Base-by-base conservation (phyloP, 257 asterid genomes). In the Nyctanthes arbortristis region DNA sequence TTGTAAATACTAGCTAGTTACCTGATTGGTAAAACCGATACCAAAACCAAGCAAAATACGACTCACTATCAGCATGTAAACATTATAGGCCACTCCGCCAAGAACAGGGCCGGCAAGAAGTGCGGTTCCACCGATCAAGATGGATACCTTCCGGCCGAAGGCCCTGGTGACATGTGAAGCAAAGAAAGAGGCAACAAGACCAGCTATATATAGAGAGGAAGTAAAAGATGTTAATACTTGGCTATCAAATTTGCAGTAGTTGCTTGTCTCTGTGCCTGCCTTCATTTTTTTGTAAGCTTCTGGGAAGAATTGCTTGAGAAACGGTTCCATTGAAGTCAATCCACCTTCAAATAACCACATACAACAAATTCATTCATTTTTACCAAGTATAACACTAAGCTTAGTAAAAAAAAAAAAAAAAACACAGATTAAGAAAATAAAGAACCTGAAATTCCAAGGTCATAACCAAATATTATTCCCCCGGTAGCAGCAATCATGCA, bases 21-120 rank as follows among this genome's bases (percentile, higher is more conserved):
- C 89, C 88, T 86, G 92, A 63, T 86, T 86, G 7, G 92, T 68
- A 54, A 86, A 86, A 58, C 92, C 92, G 32, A 86, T 68, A 28
- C 89, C 92, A 29, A 84, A 61, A 7, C 92, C 92, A 4, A 86
- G 84, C 18, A 86, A 43, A 64, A 81, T 20, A 4, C 92, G 79
- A 8, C 87, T 86, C 35, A 79, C 25, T 4, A 86, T 65, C 1
- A 86, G 79, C 92, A 86, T 84, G 80, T 70, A 70, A 1, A 79
- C 62, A 33, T 79, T 79, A 13, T n/a, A 18, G 0, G 91, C 85
- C 12, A 81, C 84, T 4, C 91, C 89, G 0, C 81, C 78, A n/a
- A 84, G 60, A 5, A 80, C 82, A 8, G 92, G 76, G 4, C 92
- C 89, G 4, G 32, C 10, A 12, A 84, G 63, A 63, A 81, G 81